Percentiles rank a stretch among this genome's conserved stretches.
These are phyloP conservation scores for Hortiboletus rubellus DNA, from an alignment of 1,284 basidiomycete species.

Conservation along the genomic window DNA sequence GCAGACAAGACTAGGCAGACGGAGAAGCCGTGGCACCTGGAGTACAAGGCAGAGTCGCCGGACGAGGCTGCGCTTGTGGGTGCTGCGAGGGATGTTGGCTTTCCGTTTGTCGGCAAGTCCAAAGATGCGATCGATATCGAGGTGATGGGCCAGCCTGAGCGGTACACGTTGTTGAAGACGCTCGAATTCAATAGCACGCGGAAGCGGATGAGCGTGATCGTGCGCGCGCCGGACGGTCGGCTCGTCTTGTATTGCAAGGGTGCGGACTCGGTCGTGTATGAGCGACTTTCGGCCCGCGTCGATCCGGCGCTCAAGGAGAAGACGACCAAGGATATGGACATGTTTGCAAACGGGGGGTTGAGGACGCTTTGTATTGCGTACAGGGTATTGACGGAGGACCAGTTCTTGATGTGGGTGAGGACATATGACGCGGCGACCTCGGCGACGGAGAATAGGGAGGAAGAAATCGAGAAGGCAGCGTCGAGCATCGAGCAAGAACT, in stretches of 20 bases:
- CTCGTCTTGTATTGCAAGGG: conserved; percentile 92
- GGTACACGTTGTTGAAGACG: conserved; percentile 76
- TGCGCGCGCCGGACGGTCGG: conserved; percentile 79
- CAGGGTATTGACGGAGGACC: conserved; percentile 76
- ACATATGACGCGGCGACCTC: conserved; percentile 81
- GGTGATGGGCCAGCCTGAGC: conserved; percentile 86
- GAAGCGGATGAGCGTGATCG: conserved; percentile 92
- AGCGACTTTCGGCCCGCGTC: conserved; percentile 75
- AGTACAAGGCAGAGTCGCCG: conserved; percentile 95
- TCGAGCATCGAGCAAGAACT: conserved; percentile 84
- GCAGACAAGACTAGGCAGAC: conserved; percentile 71
- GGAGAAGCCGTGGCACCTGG: conserved; percentile 65
- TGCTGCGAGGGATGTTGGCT: conserved; percentile 90
- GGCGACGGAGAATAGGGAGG: conserved; percentile 79
- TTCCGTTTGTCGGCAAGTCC: conserved; percentile 82
- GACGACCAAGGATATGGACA: conserved; percentile 87
- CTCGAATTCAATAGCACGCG: conserved; percentile 93
- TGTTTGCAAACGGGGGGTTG: conserved; percentile 90
- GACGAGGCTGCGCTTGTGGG: conserved; percentile 94
- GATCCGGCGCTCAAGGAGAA: conserved; percentile 73
- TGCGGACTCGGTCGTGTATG: conserved; percentile 95
- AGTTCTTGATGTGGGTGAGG: conserved; percentile 83
- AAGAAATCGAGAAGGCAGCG: conserved; percentile 86
- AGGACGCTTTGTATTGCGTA: conserved; percentile 92
- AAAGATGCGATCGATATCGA: conserved; percentile 85